phyloP scores from a whole-genome alignment of 2,329 filamentous ascomycete species.

The Chrysoporthe puriensis region DNA sequence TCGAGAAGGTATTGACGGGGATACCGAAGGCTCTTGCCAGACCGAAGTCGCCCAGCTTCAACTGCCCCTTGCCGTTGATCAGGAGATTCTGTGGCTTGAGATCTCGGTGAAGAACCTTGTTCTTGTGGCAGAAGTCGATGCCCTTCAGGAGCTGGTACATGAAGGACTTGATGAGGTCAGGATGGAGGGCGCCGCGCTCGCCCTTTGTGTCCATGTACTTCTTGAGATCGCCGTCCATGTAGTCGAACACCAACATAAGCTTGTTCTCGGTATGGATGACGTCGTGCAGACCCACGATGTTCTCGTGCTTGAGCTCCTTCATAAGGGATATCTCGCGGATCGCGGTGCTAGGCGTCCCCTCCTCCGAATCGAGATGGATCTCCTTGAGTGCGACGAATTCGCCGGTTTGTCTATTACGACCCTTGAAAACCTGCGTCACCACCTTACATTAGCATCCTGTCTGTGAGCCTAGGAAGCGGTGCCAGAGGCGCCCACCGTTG shows the following conservation, averaged over 20 bases:
- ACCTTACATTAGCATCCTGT: background rate
- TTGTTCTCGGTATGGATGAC: conserved; percentile 99
- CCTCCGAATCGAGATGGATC: conserved; percentile 97
- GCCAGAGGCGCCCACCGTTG: conserved; percentile 69
- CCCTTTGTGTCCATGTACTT: conserved; percentile 97
- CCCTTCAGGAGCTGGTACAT: conserved; percentile 97
- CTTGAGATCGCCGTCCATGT: conserved; percentile 98
- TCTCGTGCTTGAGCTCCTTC: conserved; percentile 99
- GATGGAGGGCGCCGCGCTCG: conserved; percentile 86
- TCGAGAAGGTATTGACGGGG: conserved; percentile 96
- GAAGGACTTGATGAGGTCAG: conserved; percentile 93
- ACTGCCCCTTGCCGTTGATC: conserved; percentile 86
- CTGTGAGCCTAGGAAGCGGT: conserved; percentile 18
- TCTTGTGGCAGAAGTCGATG: conserved; percentile 97
- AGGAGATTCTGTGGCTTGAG: conserved; percentile 96
- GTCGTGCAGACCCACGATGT: conserved; percentile 96
- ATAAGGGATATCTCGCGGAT: conserved; percentile 98
- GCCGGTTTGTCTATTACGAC: conserved; percentile 93
- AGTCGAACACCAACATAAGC: conserved; percentile 98
- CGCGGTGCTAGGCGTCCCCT: conserved; percentile 94
- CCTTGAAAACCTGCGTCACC: conserved; percentile 82
- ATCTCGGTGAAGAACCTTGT: conserved; percentile 92
- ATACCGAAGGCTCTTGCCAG: conserved; percentile 94
- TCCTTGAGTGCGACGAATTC: conserved; percentile 97
- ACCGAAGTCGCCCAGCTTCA: conserved; percentile 95